Percentiles rank a stretch among this genome's conserved stretches.
These are phyloP conservation scores for Phlebiopsis gigantea DNA, from an alignment of 768 basidiomycete species.

Conservation along the genomic window DNA sequence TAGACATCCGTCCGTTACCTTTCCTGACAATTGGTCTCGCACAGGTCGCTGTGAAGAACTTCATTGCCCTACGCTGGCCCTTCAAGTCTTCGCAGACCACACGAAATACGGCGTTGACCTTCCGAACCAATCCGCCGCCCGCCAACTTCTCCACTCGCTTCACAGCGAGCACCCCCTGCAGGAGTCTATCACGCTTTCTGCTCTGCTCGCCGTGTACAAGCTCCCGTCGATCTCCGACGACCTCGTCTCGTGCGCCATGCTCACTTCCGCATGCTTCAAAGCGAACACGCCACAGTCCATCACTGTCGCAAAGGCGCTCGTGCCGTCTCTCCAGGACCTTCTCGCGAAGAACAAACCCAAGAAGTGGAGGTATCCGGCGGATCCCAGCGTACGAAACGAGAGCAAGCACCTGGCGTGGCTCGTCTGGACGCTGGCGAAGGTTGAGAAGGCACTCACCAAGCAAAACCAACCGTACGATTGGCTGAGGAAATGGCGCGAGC, in stretches of 20 bases:
- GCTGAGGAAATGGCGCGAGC: slow-evolving; percentile 24
- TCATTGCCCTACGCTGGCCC: slow-evolving; percentile 51
- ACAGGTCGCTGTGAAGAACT: slow-evolving; percentile 57
- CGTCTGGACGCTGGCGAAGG: slow-evolving; percentile 30
- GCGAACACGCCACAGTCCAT: slow-evolving; percentile 30
- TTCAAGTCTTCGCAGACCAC: slow-evolving; percentile 57
- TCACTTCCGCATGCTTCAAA: slow-evolving; percentile 51
- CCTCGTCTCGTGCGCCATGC: slow-evolving; percentile 49
- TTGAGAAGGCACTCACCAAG: slow-evolving; percentile 28
- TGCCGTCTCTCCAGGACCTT: slow-evolving; percentile 35
- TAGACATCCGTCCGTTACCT: not conserved
- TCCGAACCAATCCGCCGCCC: slow-evolving; percentile 42
- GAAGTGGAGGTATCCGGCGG: slow-evolving; percentile 12
- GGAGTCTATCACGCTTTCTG: slow-evolving; percentile 42
- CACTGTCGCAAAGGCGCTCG: slow-evolving; percentile 37
- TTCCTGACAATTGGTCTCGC: not conserved
- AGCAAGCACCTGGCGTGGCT: slow-evolving; percentile 34
- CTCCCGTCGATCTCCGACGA: slow-evolving; percentile 53
- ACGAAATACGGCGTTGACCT: slow-evolving; percentile 55
- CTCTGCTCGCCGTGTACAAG: slow-evolving; percentile 49
- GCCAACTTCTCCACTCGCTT: slow-evolving; percentile 52
- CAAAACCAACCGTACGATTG: slow-evolving; percentile 23
- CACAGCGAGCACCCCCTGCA: slow-evolving; percentile 42
- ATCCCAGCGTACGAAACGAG: slow-evolving; percentile 20
- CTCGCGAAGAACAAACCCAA: slow-evolving; percentile 18